Conservation (phyloP, 2,329 filamentous ascomycete species). For the Ascochyta clinopodiicola region DNA sequence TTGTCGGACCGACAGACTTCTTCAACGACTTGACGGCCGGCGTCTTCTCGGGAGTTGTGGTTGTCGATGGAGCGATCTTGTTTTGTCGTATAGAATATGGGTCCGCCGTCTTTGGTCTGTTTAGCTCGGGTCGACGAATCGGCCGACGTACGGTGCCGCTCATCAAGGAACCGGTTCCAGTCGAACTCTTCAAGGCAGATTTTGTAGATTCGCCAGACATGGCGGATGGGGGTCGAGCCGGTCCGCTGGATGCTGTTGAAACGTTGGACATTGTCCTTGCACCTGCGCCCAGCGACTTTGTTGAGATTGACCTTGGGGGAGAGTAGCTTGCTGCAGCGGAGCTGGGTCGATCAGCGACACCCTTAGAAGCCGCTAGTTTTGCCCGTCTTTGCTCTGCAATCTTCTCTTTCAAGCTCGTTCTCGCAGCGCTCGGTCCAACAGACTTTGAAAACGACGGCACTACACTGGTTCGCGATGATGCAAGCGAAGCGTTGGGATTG, state of each 20-base stretch:
- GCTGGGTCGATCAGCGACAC: slow-evolving; percentile 60
- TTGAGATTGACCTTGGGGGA: slow-evolving; percentile 50
- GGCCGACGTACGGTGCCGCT: slow-evolving; percentile 65
- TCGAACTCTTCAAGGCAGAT: slow-evolving; percentile 39
- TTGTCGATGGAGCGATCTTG: slow-evolving; percentile 56
- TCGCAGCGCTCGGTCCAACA: slow-evolving; percentile 55
- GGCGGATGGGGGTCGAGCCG: slow-evolving; percentile 47
- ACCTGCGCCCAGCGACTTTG: slow-evolving; percentile 41
- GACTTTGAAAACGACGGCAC: slow-evolving; percentile 51
- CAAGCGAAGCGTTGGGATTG: slow-evolving; percentile 72
- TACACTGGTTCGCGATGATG: slow-evolving; percentile 58
- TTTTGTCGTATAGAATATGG: slow-evolving; percentile 54
- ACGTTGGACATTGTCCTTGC: slow-evolving; percentile 37
- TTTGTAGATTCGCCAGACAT: slow-evolving; percentile 44
- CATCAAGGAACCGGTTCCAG: slow-evolving; percentile 57
- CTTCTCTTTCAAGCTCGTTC: slow-evolving; percentile 75
- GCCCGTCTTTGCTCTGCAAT: slow-evolving; percentile 81
- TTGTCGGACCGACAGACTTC: slow-evolving; percentile 38
- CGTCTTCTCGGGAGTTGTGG: slow-evolving; percentile 55
- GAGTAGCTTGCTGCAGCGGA: slow-evolving; percentile 63
- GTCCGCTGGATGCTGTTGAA: slow-evolving; percentile 37
- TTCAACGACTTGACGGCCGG: slow-evolving; percentile 48
- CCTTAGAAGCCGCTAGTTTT: slow-evolving; percentile 51
- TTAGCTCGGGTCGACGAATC: slow-evolving; percentile 52
- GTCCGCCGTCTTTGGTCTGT: slow-evolving; percentile 61